Evolutionary conservation across 495 filamentous ascomycete genomes (phyloP), one percentile per base, ranked within the genome.

Genomic region (Penicillium steckii): DNA sequence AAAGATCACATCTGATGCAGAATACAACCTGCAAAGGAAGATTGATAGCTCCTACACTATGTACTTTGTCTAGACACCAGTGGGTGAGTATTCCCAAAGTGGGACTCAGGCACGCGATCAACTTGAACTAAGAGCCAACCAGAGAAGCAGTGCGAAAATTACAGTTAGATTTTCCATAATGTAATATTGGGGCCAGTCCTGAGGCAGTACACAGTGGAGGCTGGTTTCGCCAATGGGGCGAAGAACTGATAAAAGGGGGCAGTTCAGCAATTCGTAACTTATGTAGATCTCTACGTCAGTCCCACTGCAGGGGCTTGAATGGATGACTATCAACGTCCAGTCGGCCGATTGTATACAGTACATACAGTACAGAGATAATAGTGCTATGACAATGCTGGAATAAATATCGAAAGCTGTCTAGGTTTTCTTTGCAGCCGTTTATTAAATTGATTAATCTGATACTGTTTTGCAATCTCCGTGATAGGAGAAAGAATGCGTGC

Each of bases 241-340:
- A 41, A n/a, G n/a, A n/a, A n/a, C n/a, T n/a, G n/a, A 41, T 41
- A 3, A 23, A 41, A 41, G 23, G 38, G 38, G 38, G 38, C 3
- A 13, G 18, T 41, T 6, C 18, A n/a, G 2, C 3, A 10, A 41
- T 41, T 41, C 38, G 38, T 41, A 17, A 41, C 19, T 8, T n/a
- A 41, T 41, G 38, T 41, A 41, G 38, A 41, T 41, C 38, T 8
- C 38, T 41, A 41, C 38, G 38, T 41, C 38, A 41, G 21, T 1
- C 1, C 12, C 38, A 8, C 21, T 13, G 10, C 33, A 21, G 38
- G 38, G 38, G 9, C 19, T 10, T 19, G 18, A 41, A n/a, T 17
- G 38, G 38, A 8, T 23, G 18, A 41, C 3, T 8, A 23, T 41
- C 8, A 41, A 41, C 3, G 4, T 23, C 10, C 18, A n/a, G n/a